These are phyloP conservation scores for Lagenidium sp. DNA, from an alignment of 352 stramenopile species.

Conservation along the genomic window DNA sequence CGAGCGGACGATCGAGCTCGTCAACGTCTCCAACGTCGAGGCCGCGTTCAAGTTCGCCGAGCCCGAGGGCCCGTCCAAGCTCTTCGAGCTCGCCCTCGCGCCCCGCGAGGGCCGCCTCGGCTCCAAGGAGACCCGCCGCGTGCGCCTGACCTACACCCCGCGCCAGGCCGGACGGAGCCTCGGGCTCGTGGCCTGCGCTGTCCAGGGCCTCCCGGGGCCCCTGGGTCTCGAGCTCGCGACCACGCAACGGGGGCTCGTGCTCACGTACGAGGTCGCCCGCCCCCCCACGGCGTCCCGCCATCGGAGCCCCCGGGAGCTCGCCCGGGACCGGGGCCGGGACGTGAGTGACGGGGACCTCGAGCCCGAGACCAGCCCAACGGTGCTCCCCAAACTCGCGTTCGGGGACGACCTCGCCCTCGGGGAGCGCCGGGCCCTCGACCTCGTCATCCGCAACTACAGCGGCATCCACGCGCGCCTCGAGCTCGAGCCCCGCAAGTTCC, in stretches of 20 bases:
- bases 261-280: constrained; percentile 59
- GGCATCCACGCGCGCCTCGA: constrained; percentile 58
- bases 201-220: constrained; percentile 40
- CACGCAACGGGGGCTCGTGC: constrained; percentile 65
- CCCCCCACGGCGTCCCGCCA: constrained; percentile 7
- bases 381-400: constrained; percentile 47
- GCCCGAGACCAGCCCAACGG: constrained; percentile 13
- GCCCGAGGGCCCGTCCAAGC: constrained; percentile 38
- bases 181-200: constrained; percentile 49
- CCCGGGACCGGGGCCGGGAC: constrained; percentile 21
- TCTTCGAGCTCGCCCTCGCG: constrained; percentile 32
- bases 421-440: constrained; percentile 28
- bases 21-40: constrained; percentile 77
- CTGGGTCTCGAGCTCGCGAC: constrained; percentile 58
- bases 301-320: constrained; percentile 27
- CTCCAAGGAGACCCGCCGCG: constrained; percentile 48
- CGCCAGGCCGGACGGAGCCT: constrained; percentile 36
- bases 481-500: constrained; percentile 52
- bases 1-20: constrained; percentile 32
- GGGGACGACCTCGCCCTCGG: constrained; percentile 49
- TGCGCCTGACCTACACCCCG: constrained; percentile 50
- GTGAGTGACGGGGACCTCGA: constrained; percentile 38
- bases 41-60: constrained; percentile 69
- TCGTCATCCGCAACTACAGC: constrained; percentile 73
- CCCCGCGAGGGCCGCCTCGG: constrained; percentile 35